These are phyloP conservation scores for Fusarium fujikuroi DNA, from an alignment of 2,329 filamentous ascomycete genomes.

Conservation along the genomic window DNA sequence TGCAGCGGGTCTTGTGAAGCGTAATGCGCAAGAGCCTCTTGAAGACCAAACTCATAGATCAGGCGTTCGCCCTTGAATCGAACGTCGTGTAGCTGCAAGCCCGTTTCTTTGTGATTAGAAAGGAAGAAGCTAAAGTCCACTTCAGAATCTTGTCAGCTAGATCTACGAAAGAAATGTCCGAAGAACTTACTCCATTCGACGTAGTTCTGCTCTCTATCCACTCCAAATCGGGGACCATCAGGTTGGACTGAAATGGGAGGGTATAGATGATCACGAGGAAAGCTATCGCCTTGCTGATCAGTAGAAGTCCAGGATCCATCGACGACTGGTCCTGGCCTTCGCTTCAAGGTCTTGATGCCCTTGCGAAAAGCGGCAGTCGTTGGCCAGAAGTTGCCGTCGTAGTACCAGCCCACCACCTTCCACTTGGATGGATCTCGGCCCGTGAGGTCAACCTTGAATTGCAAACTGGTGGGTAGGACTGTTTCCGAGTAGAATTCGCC, in stretches of 20 bases:
- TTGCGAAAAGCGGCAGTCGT: conserved; percentile 53
- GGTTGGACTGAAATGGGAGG: conserved; percentile 23
- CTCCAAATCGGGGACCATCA: conserved; percentile 9
- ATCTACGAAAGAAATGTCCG: accelerated
- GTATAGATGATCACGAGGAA: conserved; percentile 5
- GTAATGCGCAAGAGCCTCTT: conserved; percentile 66
- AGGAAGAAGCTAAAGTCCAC: conserved; percentile 58
- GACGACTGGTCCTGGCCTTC: conserved; percentile 8
- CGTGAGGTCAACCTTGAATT: conserved; percentile 59
- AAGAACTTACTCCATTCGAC: conserved; percentile 27
- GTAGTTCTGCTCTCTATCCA: conserved; percentile 27
- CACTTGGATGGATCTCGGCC: conserved; percentile 62
- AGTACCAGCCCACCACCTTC: conserved; percentile 63
- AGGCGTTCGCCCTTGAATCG: conserved; percentile 64
- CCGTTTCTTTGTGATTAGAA: conserved; percentile 59
- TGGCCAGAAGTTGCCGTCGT: conserved; percentile 63
- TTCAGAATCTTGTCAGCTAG: conserved; percentile 47
- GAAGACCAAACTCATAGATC: conserved; percentile 65
- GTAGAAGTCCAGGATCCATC: conserved; percentile 24
- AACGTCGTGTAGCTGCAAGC: conserved; percentile 62
- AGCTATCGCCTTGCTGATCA: conserved; percentile 2
- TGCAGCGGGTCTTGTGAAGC: conserved; percentile 59
- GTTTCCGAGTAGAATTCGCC: conserved; percentile 53
- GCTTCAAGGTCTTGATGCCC: background rate
- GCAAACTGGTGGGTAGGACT: conserved; percentile 58